These are phyloP conservation scores for Saccharomyces hybrid DNA, from an alignment of 1,139 yeast species.

Conservation along the genomic window DNA sequence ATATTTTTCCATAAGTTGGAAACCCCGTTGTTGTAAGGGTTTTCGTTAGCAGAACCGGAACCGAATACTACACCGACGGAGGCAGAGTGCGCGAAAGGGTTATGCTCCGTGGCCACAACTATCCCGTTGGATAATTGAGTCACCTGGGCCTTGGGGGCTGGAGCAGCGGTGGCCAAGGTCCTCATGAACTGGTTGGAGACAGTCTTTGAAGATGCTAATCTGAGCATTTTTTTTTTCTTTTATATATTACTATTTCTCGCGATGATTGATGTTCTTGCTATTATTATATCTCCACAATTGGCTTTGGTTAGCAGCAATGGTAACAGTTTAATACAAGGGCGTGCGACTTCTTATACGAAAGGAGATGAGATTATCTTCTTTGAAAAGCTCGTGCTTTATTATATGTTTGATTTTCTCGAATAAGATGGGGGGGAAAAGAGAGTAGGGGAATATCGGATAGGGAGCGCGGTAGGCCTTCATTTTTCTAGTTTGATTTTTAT, in stretches of 20 bases:
- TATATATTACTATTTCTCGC: too few species aligned
- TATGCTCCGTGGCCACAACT: conserved; percentile 60
- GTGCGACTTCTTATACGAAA: neutral
- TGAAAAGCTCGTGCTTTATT: neutral
- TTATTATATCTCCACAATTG: neutral
- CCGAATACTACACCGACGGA: conserved; percentile 63
- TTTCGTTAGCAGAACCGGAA: conserved; percentile 74
- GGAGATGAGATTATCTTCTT: neutral
- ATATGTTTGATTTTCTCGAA: neutral
- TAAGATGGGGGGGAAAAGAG: neutral
- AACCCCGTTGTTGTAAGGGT: conserved; percentile 72
- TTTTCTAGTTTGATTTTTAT: neutral
- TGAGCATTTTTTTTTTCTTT: conserved; percentile 15
- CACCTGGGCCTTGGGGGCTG: conserved; percentile 44
- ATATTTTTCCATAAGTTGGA: conserved; percentile 54
- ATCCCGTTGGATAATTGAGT: conserved; percentile 68
- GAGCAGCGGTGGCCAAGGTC: conserved; percentile 41
- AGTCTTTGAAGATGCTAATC: conserved; percentile 24
- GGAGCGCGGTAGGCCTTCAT: neutral
- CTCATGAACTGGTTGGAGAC: conserved; percentile 27
- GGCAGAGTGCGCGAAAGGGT: conserved; percentile 48
- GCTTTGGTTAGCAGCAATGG: neutral
- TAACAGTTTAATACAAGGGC: neutral
- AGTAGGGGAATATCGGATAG: neutral
- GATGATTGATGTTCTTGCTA: neutral